Percentiles rank a stretch among this genome's conserved stretches.
phyloP scores from a whole-genome alignment of 2,329 filamentous ascomycete genomes.

The Torrubiella hemipterigena region DNA sequence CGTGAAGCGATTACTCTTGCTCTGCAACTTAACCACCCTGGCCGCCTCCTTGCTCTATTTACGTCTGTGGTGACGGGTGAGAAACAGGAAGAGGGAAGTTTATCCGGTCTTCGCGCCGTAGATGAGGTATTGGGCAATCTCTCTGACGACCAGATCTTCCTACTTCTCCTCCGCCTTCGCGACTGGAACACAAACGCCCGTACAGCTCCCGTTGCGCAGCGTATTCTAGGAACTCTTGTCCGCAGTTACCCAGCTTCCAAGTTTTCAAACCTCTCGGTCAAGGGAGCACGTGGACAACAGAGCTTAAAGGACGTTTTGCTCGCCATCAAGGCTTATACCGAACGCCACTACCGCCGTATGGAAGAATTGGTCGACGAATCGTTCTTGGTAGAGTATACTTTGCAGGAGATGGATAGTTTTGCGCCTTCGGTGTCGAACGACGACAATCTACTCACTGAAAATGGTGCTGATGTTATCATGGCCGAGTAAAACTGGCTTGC shows the following conservation, averaged over 20 bases:
- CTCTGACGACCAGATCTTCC: constrained; percentile 75
- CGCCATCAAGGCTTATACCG: constrained; percentile 80
- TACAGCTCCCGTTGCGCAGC: constrained; percentile 74
- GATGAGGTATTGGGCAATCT: constrained; percentile 74
- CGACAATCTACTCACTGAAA: too few species aligned
- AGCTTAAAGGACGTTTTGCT: constrained; percentile 76
- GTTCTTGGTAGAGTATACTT: constrained; percentile 84
- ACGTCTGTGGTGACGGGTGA: constrained; percentile 60
- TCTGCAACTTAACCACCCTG: constrained; percentile 88
- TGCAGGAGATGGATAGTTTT: constrained; percentile 81
- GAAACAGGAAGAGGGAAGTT: constrained; percentile 47
- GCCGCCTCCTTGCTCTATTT: constrained; percentile 73
- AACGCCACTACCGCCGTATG: constrained; percentile 80
- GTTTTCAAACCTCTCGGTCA: constrained; percentile 58
- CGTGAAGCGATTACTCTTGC: constrained; percentile 87
- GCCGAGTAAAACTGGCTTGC: too few species aligned
- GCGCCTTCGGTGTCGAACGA: too few species aligned
- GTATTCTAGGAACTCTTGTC: constrained; percentile 68
- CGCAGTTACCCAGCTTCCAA: constrained; percentile 69
- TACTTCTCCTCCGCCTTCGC: constrained; percentile 66
- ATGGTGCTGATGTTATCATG: too few species aligned
- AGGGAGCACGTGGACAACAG: constrained; percentile 43
- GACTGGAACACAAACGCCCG: constrained; percentile 98
- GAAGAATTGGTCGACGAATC: constrained; percentile 91
- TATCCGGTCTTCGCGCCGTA: constrained; percentile 57